Evolutionary conservation across 1,139 yeast species (phyloP).

Genomic region (Citeromyces hawaiiensis): DNA sequence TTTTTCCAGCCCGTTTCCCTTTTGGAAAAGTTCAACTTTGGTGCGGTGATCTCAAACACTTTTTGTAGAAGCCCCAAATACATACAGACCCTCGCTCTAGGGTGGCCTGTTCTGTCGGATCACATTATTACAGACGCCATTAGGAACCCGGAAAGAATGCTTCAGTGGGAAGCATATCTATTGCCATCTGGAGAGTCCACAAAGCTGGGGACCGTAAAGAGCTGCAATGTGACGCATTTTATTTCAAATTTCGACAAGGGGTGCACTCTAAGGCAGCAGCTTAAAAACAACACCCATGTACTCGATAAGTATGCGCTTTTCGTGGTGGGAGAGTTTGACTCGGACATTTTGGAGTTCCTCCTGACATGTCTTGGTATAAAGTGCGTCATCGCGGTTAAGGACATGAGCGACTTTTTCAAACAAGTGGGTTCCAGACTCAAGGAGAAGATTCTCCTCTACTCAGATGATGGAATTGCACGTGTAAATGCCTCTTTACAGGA

Average conservation of each 20-base stretch:
- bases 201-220: conserved; percentile 17
- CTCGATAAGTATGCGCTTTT: neutral
- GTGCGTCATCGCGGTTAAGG: neutral
- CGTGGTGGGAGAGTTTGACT: neutral
- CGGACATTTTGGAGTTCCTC: neutral
- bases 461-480: neutral
- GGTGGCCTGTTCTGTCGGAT: conserved; percentile 76
- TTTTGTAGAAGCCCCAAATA: conserved; percentile 62
- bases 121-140: conserved; percentile 45
- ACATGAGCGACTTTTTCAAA: neutral
- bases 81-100: conserved; percentile 72
- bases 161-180: conserved; percentile 39
- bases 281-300: conserved; percentile 2
- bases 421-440: neutral
- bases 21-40: conserved; percentile 28
- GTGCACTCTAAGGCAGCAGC: conserved; percentile 20
- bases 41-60: conserved; percentile 48
- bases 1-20: neutral
- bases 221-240: conserved; percentile 29
- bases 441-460: neutral
- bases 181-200: conserved; percentile 60
- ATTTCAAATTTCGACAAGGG: conserved; percentile 17
- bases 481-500: neutral
- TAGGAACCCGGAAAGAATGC: conserved; percentile 12
- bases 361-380: neutral